These are phyloP conservation scores for Oxytropis ochrocephala DNA, from an alignment of 306 rosid species.

Conservation along the genomic window DNA sequence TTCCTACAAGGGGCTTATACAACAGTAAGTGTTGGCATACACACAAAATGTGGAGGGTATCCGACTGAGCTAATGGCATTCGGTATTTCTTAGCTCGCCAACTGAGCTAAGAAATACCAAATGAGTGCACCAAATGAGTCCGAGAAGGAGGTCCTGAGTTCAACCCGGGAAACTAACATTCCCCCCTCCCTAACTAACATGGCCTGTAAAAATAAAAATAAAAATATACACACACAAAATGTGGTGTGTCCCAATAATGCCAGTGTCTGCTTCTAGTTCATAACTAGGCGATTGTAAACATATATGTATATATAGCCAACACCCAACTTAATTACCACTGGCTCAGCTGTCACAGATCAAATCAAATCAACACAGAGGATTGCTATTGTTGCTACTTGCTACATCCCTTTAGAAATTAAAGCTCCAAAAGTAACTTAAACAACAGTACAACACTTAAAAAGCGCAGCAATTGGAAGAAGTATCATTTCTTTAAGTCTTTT, in stretches of 20 bases:
- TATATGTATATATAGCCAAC: not conserved
- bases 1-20: not conserved
- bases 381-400: not conserved
- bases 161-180: too few species aligned
- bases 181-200: too few species aligned
- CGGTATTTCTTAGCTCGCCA: too few species aligned
- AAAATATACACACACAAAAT: not conserved
- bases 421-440: not conserved
- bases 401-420: not conserved
- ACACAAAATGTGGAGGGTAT: too few species aligned
- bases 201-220: too few species aligned
- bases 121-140: too few species aligned
- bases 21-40: not conserved
- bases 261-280: slow-evolving; percentile 1
- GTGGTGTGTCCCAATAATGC: not conserved
- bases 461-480: not conserved
- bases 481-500: not conserved
- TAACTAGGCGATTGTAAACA: not conserved
- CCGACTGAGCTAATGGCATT: too few species aligned
- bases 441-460: not conserved
- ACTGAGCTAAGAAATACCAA: too few species aligned
- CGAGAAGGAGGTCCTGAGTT: too few species aligned
- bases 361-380: not conserved
- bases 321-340: not conserved
- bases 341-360: slow-evolving; percentile 11